These are phyloP conservation scores for Starmera dryadoides DNA, from an alignment of 805 yeast genomes.

Conservation along the genomic window DNA sequence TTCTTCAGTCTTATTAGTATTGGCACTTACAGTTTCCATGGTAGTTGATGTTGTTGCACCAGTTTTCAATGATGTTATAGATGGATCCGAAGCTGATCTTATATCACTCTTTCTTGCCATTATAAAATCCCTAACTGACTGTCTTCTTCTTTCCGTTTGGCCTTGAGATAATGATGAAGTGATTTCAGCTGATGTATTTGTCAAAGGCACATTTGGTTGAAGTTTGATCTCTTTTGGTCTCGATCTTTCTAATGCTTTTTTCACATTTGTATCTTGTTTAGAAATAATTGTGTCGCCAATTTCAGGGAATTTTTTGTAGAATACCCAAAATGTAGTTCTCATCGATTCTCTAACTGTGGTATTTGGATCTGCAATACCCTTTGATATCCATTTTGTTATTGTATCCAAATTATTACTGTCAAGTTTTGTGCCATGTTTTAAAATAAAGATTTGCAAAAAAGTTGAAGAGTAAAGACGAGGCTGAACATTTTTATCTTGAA, in stretches of 20 bases:
- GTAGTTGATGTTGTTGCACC: constrained; percentile 16
- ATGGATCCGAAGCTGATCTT: constrained; percentile 24
- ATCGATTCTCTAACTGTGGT: constrained; percentile 72
- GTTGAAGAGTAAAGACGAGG: constrained; percentile 64
- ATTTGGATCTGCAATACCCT: constrained; percentile 72
- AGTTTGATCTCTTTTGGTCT: constrained; percentile 33
- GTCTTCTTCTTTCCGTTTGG: constrained; percentile 22
- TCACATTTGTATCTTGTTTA: constrained; percentile 26
- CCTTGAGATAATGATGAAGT: no score
- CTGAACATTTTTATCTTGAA: constrained; percentile 62
- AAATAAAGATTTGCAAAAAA: constrained; percentile 59
- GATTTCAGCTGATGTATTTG: constrained; percentile 3
- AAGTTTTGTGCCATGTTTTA: constrained; percentile 38
- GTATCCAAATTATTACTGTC: constrained; percentile 28
- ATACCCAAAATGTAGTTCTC: constrained; percentile 69
- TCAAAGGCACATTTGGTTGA: constrained; percentile 6
- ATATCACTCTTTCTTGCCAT: constrained; percentile 36
- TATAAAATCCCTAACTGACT: constrained; percentile 38
- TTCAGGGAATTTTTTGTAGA: constrained; percentile 45
- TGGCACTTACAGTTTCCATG: constrained; percentile 1
- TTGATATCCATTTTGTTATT: constrained; percentile 43
- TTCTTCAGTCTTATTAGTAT: not conserved
- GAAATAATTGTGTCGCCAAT: constrained; percentile 31
- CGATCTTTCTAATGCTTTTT: constrained; percentile 56
- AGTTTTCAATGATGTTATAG: constrained; percentile 21